A percentile compares a stretch with the other conserved stretches of the same genome.
Conservation (phyloP, 208 protist species). For the Crithidia brevicula region DNA sequence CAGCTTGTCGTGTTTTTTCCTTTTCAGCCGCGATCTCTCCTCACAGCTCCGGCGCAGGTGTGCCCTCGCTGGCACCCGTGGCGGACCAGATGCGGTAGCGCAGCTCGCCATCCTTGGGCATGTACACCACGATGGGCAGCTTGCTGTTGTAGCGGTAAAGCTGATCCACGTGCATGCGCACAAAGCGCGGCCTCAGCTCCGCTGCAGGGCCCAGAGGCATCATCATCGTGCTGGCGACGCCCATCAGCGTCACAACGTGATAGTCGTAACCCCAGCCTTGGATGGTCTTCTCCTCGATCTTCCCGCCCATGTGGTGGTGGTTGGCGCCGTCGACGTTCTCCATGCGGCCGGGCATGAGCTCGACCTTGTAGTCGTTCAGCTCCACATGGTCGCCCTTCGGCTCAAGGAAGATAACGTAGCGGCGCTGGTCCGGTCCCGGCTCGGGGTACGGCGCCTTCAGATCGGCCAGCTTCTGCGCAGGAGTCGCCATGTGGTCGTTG, state of each 20-base stretch:
- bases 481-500: neutral
- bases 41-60: constrained; percentile 2
- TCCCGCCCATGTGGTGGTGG: constrained; percentile 44
- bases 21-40: neutral
- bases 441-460: constrained; percentile 78
- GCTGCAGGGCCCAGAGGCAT: constrained; percentile 38
- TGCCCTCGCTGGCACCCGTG: constrained; percentile 4
- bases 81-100: constrained; percentile 60
- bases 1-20: no score
- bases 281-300: constrained; percentile 54
- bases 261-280: constrained; percentile 72
- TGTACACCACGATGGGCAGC: constrained; percentile 58
- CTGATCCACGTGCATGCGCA: constrained; percentile 16
- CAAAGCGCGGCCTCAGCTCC: constrained; percentile 37
- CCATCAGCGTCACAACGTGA: constrained; percentile 33
- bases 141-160: constrained; percentile 63
- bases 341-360: constrained; percentile 67
- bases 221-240: constrained; percentile 47
- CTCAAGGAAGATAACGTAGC: constrained; percentile 76
- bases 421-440: constrained; percentile 57
- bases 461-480: constrained; percentile 44
- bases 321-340: constrained; percentile 53
- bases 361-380: constrained; percentile 53
- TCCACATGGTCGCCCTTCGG: constrained; percentile 48
- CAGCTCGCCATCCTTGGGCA: constrained; percentile 49